phyloP scores from a whole-genome alignment of 768 basidiomycete species.

The Galerina marginata region DNA sequence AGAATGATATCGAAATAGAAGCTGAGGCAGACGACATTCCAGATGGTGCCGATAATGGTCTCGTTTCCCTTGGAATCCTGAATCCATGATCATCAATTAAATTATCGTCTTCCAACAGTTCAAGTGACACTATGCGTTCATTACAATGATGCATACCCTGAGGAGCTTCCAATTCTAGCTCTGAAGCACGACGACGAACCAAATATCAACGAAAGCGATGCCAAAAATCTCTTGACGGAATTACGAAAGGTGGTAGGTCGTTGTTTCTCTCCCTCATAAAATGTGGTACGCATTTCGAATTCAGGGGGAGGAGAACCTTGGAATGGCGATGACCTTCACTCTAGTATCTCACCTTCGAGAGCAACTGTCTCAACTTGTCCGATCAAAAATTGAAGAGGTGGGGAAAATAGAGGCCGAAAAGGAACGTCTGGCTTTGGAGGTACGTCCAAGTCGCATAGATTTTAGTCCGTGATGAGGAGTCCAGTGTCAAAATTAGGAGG shows the following conservation, averaged over 20 bases:
- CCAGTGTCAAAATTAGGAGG: slow-evolving; percentile 57
- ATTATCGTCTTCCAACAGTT: slow-evolving; percentile 51
- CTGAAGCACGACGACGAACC: slow-evolving; percentile 64
- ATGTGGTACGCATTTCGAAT: slow-evolving; percentile 2
- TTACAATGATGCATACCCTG: slow-evolving; percentile 87
- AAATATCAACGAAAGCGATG: slow-evolving; percentile 61
- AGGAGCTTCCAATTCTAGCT: slow-evolving; percentile 75
- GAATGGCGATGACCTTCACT: slow-evolving; percentile 99
- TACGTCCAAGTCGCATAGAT: slow-evolving; percentile 31
- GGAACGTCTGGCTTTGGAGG: slow-evolving; percentile 79
- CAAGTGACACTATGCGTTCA: slow-evolving; percentile 72
- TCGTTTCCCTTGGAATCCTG: slow-evolving; percentile 24
- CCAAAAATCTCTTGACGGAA: slow-evolving; percentile 57
- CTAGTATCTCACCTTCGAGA: slow-evolving; percentile 87
- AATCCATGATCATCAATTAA: not conserved
- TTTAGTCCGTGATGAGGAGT: not conserved
- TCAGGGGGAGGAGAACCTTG: slow-evolving; percentile 84
- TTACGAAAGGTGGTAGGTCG: slow-evolving; percentile 61
- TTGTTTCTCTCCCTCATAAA: not conserved
- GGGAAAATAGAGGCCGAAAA: slow-evolving; percentile 72
- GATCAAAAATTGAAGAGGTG: slow-evolving; percentile 57
- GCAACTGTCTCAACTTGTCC: slow-evolving; percentile 67
- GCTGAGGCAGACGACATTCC: slow-evolving; percentile 85
- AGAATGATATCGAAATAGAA: slow-evolving; percentile 80
- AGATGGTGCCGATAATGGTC: slow-evolving; percentile 65